phyloP scores from a whole-genome alignment of 768 basidiomycete species.

The Leccinum barrowsii region DNA sequence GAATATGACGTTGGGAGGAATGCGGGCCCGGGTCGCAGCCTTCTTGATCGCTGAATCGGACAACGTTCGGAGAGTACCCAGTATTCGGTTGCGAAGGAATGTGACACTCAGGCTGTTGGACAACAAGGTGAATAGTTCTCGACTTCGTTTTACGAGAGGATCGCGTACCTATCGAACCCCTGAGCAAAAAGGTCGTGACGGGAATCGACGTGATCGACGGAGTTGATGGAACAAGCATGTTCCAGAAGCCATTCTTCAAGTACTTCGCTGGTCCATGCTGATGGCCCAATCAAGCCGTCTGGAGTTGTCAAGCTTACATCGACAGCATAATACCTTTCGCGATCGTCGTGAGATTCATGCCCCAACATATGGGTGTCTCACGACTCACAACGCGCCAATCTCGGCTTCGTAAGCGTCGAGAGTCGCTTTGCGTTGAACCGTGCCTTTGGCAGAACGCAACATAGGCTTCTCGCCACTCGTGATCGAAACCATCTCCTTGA shows the following conservation, averaged over 20 bases:
- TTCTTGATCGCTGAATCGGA: conserved; percentile 27
- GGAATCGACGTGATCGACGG: conserved; percentile 3
- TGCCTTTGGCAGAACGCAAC: conserved; percentile 43
- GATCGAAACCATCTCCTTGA: conserved; percentile 53
- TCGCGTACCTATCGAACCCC: conserved; percentile 36
- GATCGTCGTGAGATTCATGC: background rate
- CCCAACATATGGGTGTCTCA: background rate
- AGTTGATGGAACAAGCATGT: conserved; percentile 18
- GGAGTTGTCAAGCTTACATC: conserved; percentile 24
- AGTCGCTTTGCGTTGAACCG: conserved; percentile 39
- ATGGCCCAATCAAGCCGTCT: conserved; percentile 21
- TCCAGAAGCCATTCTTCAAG: conserved; percentile 29
- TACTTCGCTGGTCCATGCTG: conserved; percentile 19
- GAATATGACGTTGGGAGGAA: conserved; percentile 35
- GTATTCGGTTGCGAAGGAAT: conserved; percentile 24
- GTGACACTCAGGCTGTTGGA: conserved; percentile 29
- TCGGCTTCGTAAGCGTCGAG: conserved; percentile 40
- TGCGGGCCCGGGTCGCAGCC: conserved; percentile 10
- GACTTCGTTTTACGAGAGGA: background rate
- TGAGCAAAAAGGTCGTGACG: conserved; percentile 30
- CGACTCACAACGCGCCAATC: conserved; percentile 43
- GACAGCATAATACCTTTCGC: conserved; percentile 31
- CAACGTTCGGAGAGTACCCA: conserved; percentile 29
- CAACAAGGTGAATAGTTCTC: background rate
- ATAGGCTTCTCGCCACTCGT: conserved; percentile 41